Percentiles rank a stretch among this genome's conserved stretches.
Evolutionary conservation across 345 rosid genomes (phyloP).

Genomic region (Sonneratia caseolaris): DNA sequence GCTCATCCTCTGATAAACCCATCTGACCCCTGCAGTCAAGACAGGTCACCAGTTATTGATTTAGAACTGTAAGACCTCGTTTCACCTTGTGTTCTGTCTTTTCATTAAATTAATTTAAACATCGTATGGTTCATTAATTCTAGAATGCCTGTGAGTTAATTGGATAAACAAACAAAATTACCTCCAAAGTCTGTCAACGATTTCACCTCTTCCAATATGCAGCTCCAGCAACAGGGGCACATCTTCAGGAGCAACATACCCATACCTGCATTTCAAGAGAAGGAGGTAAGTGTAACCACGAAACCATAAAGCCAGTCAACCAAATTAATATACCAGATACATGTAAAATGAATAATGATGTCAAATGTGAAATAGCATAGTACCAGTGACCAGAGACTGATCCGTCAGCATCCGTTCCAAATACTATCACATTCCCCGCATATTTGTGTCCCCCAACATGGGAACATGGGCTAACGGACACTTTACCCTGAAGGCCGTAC

Average conservation of each 20-base stretch:
- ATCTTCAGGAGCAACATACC: conserved; percentile 77
- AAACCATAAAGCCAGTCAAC: neutral
- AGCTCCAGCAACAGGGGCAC: conserved; percentile 54
- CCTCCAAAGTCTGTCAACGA: conserved; percentile 79
- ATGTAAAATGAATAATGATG: neutral
- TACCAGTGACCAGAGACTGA: conserved; percentile 83
- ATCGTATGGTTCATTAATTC: neutral
- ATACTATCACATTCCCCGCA: conserved; percentile 91
- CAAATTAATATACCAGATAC: neutral
- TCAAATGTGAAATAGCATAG: conserved; percentile 13
- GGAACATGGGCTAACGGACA: conserved; percentile 92
- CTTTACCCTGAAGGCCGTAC: conserved; percentile 67
- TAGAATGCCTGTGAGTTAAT: neutral
- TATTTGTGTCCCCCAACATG: conserved; percentile 94
- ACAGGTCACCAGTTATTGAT: neutral
- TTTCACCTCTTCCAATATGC: conserved; percentile 72
- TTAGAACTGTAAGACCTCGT: neutral
- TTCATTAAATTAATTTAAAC: neutral
- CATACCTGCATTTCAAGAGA: conserved; percentile 46
- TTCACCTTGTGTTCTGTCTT: neutral
- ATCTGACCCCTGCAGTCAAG: conserved; percentile 63
- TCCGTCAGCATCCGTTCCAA: conserved; percentile 48
- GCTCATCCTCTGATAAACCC: conserved; percentile 74
- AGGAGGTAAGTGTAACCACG: neutral
- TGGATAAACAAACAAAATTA: conserved; percentile 15